phyloP scores from a whole-genome alignment of 768 basidiomycete species.

The Amanita muscaria region DNA sequence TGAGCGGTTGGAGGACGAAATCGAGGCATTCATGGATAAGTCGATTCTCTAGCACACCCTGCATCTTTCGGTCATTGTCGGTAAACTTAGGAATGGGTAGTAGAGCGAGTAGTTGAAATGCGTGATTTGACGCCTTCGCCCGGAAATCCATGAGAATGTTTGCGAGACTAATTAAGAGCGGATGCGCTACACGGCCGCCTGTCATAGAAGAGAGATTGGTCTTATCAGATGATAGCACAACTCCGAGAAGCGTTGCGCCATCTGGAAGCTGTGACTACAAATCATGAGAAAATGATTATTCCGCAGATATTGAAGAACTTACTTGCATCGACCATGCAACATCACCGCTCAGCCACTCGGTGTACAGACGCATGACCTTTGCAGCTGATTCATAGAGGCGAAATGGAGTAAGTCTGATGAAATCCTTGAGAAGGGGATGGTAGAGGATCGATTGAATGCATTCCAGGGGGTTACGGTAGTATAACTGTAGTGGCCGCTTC shows the following conservation, averaged over 20 bases:
- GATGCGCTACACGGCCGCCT: slow-evolving; percentile 23
- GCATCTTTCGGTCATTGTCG: slow-evolving; percentile 15
- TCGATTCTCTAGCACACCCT: slow-evolving; percentile 18
- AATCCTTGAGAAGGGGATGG: slow-evolving; percentile 13
- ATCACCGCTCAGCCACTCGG: slow-evolving; percentile 5
- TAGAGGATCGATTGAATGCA: slow-evolving; percentile 18
- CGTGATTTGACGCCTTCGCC: slow-evolving; percentile 24
- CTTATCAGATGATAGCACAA: slow-evolving; percentile 24
- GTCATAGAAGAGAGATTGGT: slow-evolving; percentile 23
- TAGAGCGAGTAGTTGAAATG: slow-evolving; percentile 19
- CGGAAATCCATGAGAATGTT: slow-evolving; percentile 23
- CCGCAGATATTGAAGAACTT: not conserved
- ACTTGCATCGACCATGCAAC: slow-evolving; percentile 8
- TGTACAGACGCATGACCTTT: not conserved
- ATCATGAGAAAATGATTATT: not conserved
- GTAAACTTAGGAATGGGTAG: slow-evolving; percentile 24
- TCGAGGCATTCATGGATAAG: slow-evolving; percentile 23
- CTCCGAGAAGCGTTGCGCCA: slow-evolving; percentile 22
- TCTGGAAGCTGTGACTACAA: slow-evolving; percentile 14
- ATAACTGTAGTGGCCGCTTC: slow-evolving; percentile 13
- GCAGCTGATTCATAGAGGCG: slow-evolving; percentile 6
- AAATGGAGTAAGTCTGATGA: not conserved
- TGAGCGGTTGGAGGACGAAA: slow-evolving; percentile 21
- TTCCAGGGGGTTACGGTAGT: slow-evolving; percentile 19
- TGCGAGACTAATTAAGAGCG: slow-evolving; percentile 20